Evolutionary conservation across 352 stramenopile genomes (phyloP), one percentile per base, ranked within the genome.

Genomic region (Pythium periplocum): DNA sequence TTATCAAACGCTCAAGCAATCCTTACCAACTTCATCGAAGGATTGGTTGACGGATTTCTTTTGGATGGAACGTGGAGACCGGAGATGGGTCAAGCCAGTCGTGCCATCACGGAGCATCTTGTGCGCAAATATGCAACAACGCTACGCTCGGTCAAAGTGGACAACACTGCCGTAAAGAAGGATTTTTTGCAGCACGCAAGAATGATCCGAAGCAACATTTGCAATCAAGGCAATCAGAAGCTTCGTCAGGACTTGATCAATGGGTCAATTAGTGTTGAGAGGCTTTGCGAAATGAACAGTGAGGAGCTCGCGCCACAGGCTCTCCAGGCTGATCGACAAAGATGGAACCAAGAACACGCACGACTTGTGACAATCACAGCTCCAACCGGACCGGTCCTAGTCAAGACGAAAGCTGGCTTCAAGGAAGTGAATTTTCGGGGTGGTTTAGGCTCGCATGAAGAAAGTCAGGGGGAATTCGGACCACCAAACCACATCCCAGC

Each of bases 391-490:
- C 49, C 48, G 3, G 46, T 51, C 0, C 48, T 81, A 1, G 55
- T 76, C 34, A 86, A 86, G 52, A 83, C 72, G 2, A 86, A 81
- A 53, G 55, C 83, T 41, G 75, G 75, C 0, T 71, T 71, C 59
- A 76, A 78, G 37, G 75, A 86, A 58, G 64, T 85, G 2, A 56
- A 64, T 26, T 53, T 75, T 32, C 55, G 46, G 17, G 56, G 55
- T 2, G 33, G 37, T 2, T 6, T 43, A 11, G 38, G 6, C 2
- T 35, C 39, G 33, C n/a, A 45, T 46, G 36, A 26, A 26, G 17
- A 26, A 26, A 26, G 17, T 26, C 17, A 26, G 17, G 17, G 17
- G 17, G 17, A 26, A 26, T 26, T 26, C 17, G 17, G 17, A 26
- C 17, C 17, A 26, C 17, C 17, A 26, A 26, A 26, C 17, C 17